A percentile compares a stretch with the other conserved stretches of the same genome.
Evolutionary conservation across 2,329 filamentous ascomycete species (phyloP).

Genomic region (Calycina herbarum): DNA sequence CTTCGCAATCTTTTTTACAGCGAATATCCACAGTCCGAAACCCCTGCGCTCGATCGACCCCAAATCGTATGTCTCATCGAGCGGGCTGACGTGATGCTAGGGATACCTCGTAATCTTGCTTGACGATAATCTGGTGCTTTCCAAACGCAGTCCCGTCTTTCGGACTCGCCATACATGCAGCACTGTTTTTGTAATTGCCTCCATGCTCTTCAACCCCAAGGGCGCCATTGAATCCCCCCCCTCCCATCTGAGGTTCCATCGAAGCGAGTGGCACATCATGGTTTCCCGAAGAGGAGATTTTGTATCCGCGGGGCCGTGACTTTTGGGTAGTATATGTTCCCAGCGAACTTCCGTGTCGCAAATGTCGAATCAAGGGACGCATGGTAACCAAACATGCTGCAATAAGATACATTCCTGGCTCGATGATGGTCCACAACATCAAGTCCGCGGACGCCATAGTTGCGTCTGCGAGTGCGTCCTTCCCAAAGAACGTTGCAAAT

Average conservation of each 20-base stretch:
- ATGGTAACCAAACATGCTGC: constrained; percentile 4
- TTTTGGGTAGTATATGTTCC: neutral
- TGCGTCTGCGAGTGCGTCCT: neutral
- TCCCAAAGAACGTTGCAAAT: neutral
- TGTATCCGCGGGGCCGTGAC: neutral
- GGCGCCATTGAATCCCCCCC: neutral
- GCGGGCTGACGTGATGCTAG: neutral
- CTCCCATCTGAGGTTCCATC: neutral
- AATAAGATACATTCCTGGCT: constrained; percentile 9
- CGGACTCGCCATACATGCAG: neutral
- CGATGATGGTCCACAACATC: constrained; percentile 6
- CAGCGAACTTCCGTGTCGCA: neutral
- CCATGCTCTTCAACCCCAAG: neutral
- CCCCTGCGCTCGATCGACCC: too few relatives aligned
- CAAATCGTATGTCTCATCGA: neutral
- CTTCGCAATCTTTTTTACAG: neutral
- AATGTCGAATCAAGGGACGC: neutral
- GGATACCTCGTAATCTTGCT: neutral
- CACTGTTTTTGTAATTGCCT: neutral
- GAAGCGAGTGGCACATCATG: neutral
- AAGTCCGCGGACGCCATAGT: constrained; percentile 4
- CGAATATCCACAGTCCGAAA: too few relatives aligned
- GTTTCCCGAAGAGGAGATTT: neutral
- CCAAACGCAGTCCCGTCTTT: neutral
- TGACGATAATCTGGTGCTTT: constrained; percentile 2